Conservation (phyloP, 306 rosid species). For the Lagenaria siceraria region DNA sequence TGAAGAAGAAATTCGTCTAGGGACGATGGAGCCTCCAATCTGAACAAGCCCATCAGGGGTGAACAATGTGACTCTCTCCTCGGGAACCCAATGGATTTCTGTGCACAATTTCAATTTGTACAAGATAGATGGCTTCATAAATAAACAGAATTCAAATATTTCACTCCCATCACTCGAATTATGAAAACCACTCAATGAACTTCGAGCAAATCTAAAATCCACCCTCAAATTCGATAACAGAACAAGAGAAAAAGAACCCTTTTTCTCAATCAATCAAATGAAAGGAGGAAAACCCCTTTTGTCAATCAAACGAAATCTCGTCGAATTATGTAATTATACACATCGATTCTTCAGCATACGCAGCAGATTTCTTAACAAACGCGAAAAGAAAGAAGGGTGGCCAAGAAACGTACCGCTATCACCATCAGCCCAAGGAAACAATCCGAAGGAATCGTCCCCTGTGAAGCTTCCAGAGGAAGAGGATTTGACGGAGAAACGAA, state of each 20-base stretch:
- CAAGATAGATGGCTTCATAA: not conserved
- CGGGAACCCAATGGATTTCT: constrained; percentile 86
- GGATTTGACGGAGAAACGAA: constrained; percentile 37
- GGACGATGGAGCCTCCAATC: constrained; percentile 84
- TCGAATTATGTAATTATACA: not conserved
- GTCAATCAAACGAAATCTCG: not conserved
- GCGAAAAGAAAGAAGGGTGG: not conserved
- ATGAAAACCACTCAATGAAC: not conserved
- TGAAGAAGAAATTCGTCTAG: constrained; percentile 46
- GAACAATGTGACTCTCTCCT: constrained; percentile 74
- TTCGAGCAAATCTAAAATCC: not conserved
- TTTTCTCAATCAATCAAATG: not conserved
- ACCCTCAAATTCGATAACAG: not conserved
- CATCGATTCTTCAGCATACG: not conserved
- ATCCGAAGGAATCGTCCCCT: constrained; percentile 36
- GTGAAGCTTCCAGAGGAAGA: constrained; percentile 26
- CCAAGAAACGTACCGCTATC: constrained; percentile 26
- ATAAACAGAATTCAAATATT: not conserved
- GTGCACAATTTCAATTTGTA: constrained; percentile 12
- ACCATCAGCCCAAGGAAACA: constrained; percentile 65
- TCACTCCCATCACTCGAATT: not conserved
- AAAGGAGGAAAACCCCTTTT: not conserved
- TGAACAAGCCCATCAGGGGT: constrained; percentile 86
- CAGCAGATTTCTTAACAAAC: not conserved
- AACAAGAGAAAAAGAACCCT: not conserved